These are phyloP conservation scores for Ochromonadaceae sp. DNA, from an alignment of 352 stramenopile species.

Conservation along the genomic window DNA sequence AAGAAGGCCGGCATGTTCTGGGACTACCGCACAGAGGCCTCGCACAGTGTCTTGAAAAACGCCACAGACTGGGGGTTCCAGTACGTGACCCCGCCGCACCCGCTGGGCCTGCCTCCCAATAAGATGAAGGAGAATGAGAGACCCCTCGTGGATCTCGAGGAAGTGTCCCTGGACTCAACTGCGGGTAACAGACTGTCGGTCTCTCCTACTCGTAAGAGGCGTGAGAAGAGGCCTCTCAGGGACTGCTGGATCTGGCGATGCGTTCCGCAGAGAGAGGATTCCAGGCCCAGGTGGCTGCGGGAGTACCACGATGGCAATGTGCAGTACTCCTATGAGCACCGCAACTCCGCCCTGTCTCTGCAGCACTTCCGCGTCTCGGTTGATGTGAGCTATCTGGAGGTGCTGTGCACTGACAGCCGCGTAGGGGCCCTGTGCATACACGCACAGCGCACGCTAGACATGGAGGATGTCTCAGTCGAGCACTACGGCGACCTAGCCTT, in stretches of 20 bases:
- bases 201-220: no score
- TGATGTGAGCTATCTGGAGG: not conserved
- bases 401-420: not conserved
- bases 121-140: no score
- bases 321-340: not conserved
- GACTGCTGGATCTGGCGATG: conserved; percentile 16
- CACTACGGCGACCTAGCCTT: not conserved
- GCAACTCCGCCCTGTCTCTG: not conserved
- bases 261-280: conserved; percentile 5
- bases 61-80: no score
- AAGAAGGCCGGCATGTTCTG: no score
- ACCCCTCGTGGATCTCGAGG: no score
- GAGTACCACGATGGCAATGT: conserved; percentile 8
- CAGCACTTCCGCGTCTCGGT: not conserved
- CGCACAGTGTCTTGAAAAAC: no score
- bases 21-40: no score
- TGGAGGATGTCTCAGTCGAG: conserved; percentile 5
- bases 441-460: not conserved
- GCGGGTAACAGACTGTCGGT: no score
- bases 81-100: no score
- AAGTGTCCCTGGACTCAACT: no score
- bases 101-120: no score
- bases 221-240: no score
- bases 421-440: not conserved
- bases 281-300: not conserved